Conservation (phyloP, 306 rosid genomes). For the Casuarina glauca region DNA sequence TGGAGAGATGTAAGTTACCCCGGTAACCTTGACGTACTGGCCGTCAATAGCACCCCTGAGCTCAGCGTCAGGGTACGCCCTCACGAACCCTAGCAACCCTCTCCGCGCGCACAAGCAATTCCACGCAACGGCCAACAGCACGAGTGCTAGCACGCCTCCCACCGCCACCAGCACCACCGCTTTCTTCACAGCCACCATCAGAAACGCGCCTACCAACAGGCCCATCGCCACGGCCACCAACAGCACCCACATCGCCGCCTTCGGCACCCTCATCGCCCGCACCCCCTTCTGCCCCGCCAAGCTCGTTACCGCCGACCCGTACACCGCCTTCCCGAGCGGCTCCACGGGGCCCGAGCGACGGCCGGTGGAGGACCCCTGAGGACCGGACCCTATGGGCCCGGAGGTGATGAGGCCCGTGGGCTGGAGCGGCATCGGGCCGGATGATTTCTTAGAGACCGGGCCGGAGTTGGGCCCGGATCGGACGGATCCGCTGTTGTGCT, state of each 20-base stretch:
- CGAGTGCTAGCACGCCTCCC: slow-evolving; percentile 54
- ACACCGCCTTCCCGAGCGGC: slow-evolving; percentile 54
- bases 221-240: slow-evolving; percentile 75
- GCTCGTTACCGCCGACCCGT: slow-evolving; percentile 87
- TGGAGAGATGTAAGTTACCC: slow-evolving; percentile 55
- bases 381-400: slow-evolving; percentile 70
- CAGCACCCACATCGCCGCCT: slow-evolving; percentile 73
- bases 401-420: slow-evolving; percentile 81
- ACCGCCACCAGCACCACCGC: slow-evolving; percentile 60
- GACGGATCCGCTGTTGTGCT: slow-evolving; percentile 57
- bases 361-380: slow-evolving; percentile 44
- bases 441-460: slow-evolving; percentile 49
- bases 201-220: slow-evolving; percentile 80
- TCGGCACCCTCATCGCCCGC: slow-evolving; percentile 73
- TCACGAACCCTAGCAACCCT: slow-evolving; percentile 76
- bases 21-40: slow-evolving; percentile 96
- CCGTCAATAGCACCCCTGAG: slow-evolving; percentile 95
- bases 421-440: slow-evolving; percentile 64
- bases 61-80: slow-evolving; percentile 83
- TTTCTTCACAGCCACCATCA: slow-evolving; percentile 94
- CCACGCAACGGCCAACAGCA: slow-evolving; percentile 52
- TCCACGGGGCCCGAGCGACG: slow-evolving; percentile 57
- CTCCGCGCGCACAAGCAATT: slow-evolving; percentile 64
- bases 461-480: slow-evolving; percentile 92
- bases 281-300: slow-evolving; percentile 53